Evolutionary conservation across 208 protist genomes (phyloP), one percentile per base, ranked within the genome.

Genomic region (Leptomonas pyrrhocoris): DNA sequence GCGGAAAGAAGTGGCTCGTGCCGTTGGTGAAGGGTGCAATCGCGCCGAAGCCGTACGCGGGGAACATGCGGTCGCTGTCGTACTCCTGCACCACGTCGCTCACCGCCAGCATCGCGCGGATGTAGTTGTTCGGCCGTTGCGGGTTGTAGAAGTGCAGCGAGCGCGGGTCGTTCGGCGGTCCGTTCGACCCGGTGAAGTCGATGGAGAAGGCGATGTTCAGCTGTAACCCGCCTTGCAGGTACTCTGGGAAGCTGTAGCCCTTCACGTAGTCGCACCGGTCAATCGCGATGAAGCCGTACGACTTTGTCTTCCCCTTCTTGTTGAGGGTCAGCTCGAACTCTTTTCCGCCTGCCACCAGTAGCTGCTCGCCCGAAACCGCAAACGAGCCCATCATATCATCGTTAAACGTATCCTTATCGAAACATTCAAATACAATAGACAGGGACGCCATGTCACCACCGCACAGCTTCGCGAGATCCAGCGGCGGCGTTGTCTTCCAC

Each of bases 151-250:
- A 86, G 73, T 94, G 89, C 50, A 94, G 75, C 45, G 85, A 92
- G 56, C 56, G 43, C 56, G 84, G 81, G 23, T 81, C 68, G 18
- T 42, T 45, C 50, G 80, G 77, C 27, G 85, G 57, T 0, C 83
- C 79, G 63, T 94, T 95, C 34, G 78, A 88, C 2, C 62, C 77
- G 1, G 85, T 94, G 62, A 95, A 94, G 68, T 95, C 90, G 49
- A 95, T 86, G 18, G 78, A 88, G 58, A 94, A 76, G 50, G 74
- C 73, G 15, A 94, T 69, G 40, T 86, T 87, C 19, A 95, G 80
- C 58, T 93, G 61, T 64, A 80, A 58, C 6, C 85, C 88, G 11
- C 49, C 66, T 15, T 69, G 50, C 28, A 94, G 54, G 55, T 81
- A 89, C 45, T 94, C 90, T n/a, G 86, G 15, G 74, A 95, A 94